These are phyloP conservation scores for Daldinia grandis DNA, from an alignment of 495 filamentous ascomycete genomes.

Conservation along the genomic window DNA sequence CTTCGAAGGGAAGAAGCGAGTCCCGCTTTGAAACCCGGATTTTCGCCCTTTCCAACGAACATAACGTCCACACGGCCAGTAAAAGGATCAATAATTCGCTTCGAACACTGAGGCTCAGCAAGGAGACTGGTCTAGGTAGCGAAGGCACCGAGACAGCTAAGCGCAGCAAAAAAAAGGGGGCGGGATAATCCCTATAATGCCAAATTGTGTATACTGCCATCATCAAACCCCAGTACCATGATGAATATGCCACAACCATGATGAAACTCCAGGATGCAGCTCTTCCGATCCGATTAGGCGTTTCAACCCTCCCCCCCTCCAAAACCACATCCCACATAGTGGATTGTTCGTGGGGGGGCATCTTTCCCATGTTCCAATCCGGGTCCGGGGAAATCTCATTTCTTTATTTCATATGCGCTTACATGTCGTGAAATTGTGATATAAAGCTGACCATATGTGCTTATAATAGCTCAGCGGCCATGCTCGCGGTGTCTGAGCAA, in stretches of 20 bases:
- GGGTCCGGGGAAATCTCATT: not conserved
- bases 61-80: not conserved
- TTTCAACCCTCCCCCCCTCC: not conserved
- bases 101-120: not conserved
- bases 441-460: slow-evolving; percentile 32
- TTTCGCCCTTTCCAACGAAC: slow-evolving; percentile 2
- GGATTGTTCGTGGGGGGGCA: not conserved
- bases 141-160: not conserved
- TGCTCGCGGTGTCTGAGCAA: slow-evolving; percentile 69
- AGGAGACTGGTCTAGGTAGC: not conserved
- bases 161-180: not conserved
- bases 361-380: not conserved
- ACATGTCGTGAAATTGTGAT: slow-evolving; percentile 8
- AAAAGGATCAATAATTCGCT: not conserved
- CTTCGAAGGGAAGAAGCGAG: not conserved
- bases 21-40: not conserved
- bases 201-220: not conserved
- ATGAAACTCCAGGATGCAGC: not conserved
- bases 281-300: not conserved
- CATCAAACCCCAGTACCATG: not conserved
- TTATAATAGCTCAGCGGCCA: slow-evolving; percentile 65
- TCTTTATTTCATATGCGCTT: slow-evolving; percentile 9
- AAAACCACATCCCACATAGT: not conserved
- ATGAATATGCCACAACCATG: not conserved
- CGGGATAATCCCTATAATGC: not conserved